phyloP scores from a whole-genome alignment of 2,329 filamentous ascomycete species.

The Paracoccidioides lutzii region DNA sequence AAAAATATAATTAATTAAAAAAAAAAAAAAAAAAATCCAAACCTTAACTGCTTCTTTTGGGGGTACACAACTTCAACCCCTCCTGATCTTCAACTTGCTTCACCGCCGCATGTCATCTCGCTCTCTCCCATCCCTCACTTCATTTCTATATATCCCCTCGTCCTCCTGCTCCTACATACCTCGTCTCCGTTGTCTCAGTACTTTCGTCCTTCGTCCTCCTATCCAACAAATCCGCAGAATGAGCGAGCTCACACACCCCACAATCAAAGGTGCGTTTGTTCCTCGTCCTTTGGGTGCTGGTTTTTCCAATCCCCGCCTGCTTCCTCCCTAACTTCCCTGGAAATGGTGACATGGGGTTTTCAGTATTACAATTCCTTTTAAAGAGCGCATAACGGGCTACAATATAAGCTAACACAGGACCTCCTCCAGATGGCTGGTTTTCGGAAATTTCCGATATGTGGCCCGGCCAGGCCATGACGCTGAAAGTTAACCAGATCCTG shows the following conservation, averaged over 20 bases:
- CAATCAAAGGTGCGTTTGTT: slow-evolving; percentile 53
- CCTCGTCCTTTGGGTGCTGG: not conserved
- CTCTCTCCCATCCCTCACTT: not conserved
- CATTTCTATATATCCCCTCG: not conserved
- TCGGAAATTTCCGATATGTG: slow-evolving; percentile 98
- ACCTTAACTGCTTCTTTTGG: not conserved
- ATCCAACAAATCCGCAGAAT: slow-evolving; percentile 36
- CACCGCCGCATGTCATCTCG: not conserved
- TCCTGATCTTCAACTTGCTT: not conserved
- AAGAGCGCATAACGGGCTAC: no score
- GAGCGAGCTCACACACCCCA: slow-evolving; percentile 60
- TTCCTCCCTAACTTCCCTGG: not conserved
- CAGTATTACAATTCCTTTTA: no score
- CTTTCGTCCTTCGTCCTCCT: not conserved
- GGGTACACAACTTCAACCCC: not conserved
- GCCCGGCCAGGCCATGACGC: slow-evolving; percentile 97
- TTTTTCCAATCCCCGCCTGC: not conserved
- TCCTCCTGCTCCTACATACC: not conserved
- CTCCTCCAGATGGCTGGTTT: slow-evolving; percentile 88
- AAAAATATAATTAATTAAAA: no score
- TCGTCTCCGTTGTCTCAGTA: not conserved
- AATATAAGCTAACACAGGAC: not conserved
- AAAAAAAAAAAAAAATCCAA: not conserved
- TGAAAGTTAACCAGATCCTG: slow-evolving; percentile 92
- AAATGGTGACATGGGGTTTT: no score